Conservation (phyloP, 2,329 filamentous ascomycete genomes). For the Aspergillus aculeatus region DNA sequence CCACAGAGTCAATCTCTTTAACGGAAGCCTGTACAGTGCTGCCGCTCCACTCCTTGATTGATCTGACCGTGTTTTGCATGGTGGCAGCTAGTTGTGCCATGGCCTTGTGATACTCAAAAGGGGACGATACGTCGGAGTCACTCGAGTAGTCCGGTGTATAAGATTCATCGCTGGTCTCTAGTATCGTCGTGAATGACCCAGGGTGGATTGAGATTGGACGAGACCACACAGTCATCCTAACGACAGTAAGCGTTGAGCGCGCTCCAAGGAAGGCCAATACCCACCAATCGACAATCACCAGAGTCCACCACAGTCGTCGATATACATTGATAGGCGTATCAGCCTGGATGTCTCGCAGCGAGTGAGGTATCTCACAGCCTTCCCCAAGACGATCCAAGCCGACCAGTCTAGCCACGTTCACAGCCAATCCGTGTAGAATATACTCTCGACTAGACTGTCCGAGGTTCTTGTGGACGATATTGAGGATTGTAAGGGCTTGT, state of each 20-base stretch:
- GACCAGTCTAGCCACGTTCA: background rate
- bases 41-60: background rate
- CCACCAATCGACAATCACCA: slow-evolving; percentile 3
- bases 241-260: background rate
- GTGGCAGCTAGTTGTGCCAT: slow-evolving; percentile 3
- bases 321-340: background rate
- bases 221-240: slow-evolving; percentile 3
- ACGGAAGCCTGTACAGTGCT: background rate
- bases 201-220: slow-evolving; percentile 3
- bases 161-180: background rate
- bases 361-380: background rate
- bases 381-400: slow-evolving; percentile 2
- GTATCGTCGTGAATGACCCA: background rate
- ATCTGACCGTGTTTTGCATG: slow-evolving; percentile 3
- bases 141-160: background rate
- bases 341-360: background rate
- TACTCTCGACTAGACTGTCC: slow-evolving; percentile 3
- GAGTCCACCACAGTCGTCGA: slow-evolving; percentile 1
- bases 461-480: slow-evolving; percentile 2
- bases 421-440: background rate
- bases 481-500: background rate
- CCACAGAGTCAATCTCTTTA: background rate
- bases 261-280: background rate
- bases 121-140: background rate
- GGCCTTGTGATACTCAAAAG: slow-evolving; percentile 1